Percentiles rank a stretch among this genome's conserved stretches.
These are phyloP conservation scores for Auriscalpium orientale DNA, from an alignment of 768 basidiomycete species.

Conservation along the genomic window DNA sequence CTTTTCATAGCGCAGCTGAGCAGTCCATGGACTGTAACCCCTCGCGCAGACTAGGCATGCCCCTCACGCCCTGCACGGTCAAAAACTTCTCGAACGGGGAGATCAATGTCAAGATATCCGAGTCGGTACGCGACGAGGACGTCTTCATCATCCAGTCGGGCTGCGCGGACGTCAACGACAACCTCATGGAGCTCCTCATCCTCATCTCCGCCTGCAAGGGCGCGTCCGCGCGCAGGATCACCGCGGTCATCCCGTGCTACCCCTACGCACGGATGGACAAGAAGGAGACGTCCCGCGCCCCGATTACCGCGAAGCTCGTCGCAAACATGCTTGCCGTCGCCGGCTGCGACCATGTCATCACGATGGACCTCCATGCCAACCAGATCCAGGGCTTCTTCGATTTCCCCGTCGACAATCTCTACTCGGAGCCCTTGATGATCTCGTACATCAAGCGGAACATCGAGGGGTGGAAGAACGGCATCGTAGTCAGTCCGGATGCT, in stretches of 20 bases:
- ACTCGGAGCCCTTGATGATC: constrained; percentile 92
- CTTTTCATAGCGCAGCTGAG: constrained; percentile 22
- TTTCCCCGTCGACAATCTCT: constrained; percentile 96
- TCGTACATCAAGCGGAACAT: constrained; percentile 86
- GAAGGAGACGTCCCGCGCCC: constrained; percentile 92
- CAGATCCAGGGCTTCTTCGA: constrained; percentile 99
- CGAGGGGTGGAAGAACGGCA: constrained; percentile 75
- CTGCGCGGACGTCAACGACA: constrained; percentile 86
- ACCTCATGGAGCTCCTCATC: constrained; percentile 97
- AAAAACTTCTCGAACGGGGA: constrained; percentile 94
- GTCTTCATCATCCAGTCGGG: constrained; percentile 97
- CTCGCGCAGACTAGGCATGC: constrained; percentile 72
- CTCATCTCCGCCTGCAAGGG: constrained; percentile 98
- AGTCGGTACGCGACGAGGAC: constrained; percentile 95
- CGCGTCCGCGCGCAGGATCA: constrained; percentile 90
- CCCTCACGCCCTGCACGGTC: constrained; percentile 78
- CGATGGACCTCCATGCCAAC: constrained; percentile 97
- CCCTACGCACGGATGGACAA: constrained; percentile 97
- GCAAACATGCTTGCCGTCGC: constrained; percentile 97
- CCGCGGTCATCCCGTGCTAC: constrained; percentile 96
- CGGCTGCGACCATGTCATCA: constrained; percentile 97
- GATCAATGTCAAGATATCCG: constrained; percentile 89
- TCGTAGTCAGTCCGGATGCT: constrained; percentile 95
- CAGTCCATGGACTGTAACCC: constrained; percentile 44
- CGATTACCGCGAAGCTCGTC: constrained; percentile 96